A percentile compares a stretch with the other conserved stretches of the same genome.
Conservation (phyloP, 225 moss, liverwort and hornwort species). For the Straminergon stramineum region DNA sequence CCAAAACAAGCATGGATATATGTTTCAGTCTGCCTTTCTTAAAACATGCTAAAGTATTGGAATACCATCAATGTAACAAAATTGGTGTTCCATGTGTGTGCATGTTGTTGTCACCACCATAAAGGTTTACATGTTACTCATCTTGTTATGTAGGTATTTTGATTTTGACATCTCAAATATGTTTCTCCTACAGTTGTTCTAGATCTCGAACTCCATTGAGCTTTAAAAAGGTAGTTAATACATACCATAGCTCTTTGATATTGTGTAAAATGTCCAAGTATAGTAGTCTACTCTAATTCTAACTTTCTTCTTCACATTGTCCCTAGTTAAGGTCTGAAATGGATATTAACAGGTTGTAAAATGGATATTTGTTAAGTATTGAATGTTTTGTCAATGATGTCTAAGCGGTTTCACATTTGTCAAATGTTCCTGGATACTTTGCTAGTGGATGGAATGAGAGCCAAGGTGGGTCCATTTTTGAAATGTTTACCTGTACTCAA, state of each 20-base stretch:
- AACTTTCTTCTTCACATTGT: too few species aligned
- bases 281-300: too few species aligned
- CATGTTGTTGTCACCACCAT: neutral
- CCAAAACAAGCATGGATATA: rapidly evolving
- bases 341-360: too few species aligned
- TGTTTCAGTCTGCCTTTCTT: rapidly evolving
- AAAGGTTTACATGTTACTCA: neutral
- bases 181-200: slow-evolving; percentile 6
- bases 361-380: too few species aligned
- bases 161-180: slow-evolving; percentile 9
- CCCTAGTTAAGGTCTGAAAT: too few species aligned
- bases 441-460: too few species aligned
- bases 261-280: neutral
- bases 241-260: neutral
- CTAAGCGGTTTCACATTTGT: too few species aligned
- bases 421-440: too few species aligned
- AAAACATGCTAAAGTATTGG: neutral
- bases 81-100: neutral
- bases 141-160: slow-evolving; percentile 8
- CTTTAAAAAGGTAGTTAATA: neutral
- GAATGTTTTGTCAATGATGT: too few species aligned
- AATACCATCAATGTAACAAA: rapidly evolving
- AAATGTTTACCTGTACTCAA: too few species aligned
- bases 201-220: slow-evolving; percentile 3
- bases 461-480: too few species aligned